Percentiles rank a stretch among this genome's conserved stretches.
Conservation (phyloP, 768 basidiomycete species). For the Termitomyces sp. region DNA sequence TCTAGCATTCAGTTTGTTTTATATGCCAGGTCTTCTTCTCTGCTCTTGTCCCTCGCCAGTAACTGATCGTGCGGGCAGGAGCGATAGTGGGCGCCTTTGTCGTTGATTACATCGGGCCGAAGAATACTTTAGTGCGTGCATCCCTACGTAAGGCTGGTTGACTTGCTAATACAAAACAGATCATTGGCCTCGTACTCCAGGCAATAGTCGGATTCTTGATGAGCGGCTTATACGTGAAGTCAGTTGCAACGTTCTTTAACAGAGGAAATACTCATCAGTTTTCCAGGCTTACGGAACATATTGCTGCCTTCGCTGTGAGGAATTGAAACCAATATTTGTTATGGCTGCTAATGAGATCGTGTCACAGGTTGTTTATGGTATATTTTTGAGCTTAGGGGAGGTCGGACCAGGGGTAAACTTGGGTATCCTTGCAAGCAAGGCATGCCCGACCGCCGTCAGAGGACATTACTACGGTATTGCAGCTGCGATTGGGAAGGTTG, state of each 20-base stretch:
- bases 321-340: not conserved
- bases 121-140: constrained; percentile 57
- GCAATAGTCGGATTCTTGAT: constrained; percentile 83
- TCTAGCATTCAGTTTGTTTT: constrained; percentile 28
- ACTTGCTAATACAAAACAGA: constrained; percentile 33
- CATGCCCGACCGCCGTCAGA: constrained; percentile 77
- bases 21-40: constrained; percentile 30
- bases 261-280: not conserved
- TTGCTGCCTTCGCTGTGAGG: constrained; percentile 69
- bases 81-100: constrained; percentile 74
- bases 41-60: not conserved
- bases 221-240: constrained; percentile 71
- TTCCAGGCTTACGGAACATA: constrained; percentile 49
- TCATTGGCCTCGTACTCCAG: constrained; percentile 66
- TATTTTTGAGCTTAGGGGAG: constrained; percentile 88
- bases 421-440: constrained; percentile 72
- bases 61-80: constrained; percentile 45
- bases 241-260: constrained; percentile 8
- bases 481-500: constrained; percentile 80
- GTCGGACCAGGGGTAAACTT: constrained; percentile 84
- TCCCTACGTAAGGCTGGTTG: not conserved
- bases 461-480: constrained; percentile 87
- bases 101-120: constrained; percentile 73
- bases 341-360: not conserved
- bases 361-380: constrained; percentile 73